These are phyloP conservation scores for Penicillium coprophilum DNA, from an alignment of 495 filamentous ascomycete species.

Conservation along the genomic window DNA sequence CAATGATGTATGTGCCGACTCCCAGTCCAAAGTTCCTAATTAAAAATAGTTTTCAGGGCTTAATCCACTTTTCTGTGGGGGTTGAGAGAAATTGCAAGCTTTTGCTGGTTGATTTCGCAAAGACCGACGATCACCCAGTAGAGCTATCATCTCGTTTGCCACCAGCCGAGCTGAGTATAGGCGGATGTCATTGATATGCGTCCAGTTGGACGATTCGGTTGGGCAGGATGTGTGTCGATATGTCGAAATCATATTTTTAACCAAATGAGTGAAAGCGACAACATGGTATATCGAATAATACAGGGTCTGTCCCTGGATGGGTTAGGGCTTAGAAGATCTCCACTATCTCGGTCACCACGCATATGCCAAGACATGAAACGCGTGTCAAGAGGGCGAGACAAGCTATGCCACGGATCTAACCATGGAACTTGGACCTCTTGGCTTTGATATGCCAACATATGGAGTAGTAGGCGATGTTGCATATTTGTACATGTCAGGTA, in stretches of 20 bases:
- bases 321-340: neutral
- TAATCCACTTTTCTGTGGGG: slow-evolving; percentile 10
- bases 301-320: neutral
- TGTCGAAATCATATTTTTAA: neutral
- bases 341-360: neutral
- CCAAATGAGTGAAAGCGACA: neutral
- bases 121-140: slow-evolving; percentile 8
- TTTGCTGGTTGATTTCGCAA: slow-evolving; percentile 5
- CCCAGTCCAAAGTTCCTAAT: neutral
- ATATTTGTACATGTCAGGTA: too few relatives aligned
- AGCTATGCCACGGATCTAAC: slow-evolving; percentile 1
- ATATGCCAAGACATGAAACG: slow-evolving; percentile 11
- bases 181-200: neutral
- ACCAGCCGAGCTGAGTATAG: neutral
- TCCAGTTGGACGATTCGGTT: neutral
- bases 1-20: slow-evolving; percentile 7
- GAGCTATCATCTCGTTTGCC: slow-evolving; percentile 9
- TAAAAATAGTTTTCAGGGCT: slow-evolving; percentile 15
- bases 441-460: neutral
- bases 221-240: neutral
- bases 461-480: neutral
- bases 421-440: slow-evolving; percentile 6
- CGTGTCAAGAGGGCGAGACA: slow-evolving; percentile 4
- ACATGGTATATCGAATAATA: neutral
- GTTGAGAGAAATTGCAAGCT: slow-evolving; percentile 10